Percentiles rank a stretch among this genome's conserved stretches.
Evolutionary conservation across 108 stramenopile genomes (phyloP).

Genomic region (Nitzschia inconspicua): DNA sequence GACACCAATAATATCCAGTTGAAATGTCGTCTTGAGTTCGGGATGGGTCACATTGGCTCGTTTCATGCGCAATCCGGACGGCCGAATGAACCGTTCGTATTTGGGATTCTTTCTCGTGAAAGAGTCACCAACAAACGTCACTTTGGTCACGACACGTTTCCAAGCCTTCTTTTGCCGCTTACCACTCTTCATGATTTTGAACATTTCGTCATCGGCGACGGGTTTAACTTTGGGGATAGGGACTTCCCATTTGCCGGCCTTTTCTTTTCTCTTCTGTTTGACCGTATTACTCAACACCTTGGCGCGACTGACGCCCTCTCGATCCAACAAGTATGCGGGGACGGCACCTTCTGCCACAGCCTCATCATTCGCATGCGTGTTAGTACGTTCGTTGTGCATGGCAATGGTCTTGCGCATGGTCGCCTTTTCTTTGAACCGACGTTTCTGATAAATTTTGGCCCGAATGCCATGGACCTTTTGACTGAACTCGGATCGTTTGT

Average conservation of each 20-base stretch:
- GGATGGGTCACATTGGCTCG: conserved; percentile 99
- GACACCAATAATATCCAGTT: conserved; percentile 97
- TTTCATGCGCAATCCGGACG: conserved; percentile 95
- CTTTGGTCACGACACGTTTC: conserved; percentile 99
- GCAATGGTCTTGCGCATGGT: conserved; percentile 99
- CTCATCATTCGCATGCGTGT: conserved; percentile 95
- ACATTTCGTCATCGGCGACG: conserved; percentile 99
- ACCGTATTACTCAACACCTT: conserved; percentile 98
- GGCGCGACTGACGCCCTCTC: conserved; percentile 96
- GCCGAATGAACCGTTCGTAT: conserved; percentile 99
- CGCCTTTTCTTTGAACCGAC: conserved; percentile 99
- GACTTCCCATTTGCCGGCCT: conserved; percentile 99
- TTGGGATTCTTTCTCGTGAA: conserved; percentile 99
- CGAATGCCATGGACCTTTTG: conserved; percentile 97
- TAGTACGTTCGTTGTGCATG: conserved; percentile 94
- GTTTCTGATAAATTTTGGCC: conserved; percentile 95
- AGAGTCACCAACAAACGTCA: conserved; percentile 96
- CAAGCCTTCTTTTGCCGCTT: conserved; percentile 94
- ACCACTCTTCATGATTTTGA: conserved; percentile 91
- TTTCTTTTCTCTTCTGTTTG: conserved; percentile 99
- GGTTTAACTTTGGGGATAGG: conserved; percentile 99
- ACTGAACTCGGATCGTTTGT: conserved; percentile 93
- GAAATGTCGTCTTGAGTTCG: conserved; percentile 98
- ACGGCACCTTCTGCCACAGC: conserved; percentile 95
- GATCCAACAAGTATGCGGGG: conserved; percentile 97